Evolutionary conservation across 345 rosid species (phyloP).

Genomic region (Lepidium sativum): DNA sequence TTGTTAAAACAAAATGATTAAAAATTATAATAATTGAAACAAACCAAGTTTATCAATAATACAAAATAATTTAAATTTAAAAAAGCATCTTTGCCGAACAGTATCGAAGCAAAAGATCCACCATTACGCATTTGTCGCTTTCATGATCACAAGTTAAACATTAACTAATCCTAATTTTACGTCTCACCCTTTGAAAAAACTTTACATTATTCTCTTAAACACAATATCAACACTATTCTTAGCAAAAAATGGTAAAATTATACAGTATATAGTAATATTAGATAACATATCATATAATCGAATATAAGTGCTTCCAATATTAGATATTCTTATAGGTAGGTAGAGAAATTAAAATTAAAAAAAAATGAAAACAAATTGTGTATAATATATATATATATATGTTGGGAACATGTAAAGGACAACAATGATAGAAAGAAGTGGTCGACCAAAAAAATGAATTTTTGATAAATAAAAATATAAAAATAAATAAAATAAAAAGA

Average conservation of each 20-base stretch:
- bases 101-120: background rate
- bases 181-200: background rate
- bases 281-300: background rate
- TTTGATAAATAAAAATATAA: background rate
- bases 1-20: background rate
- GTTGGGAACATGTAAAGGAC: constrained; percentile 18
- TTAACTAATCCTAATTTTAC: background rate
- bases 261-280: background rate
- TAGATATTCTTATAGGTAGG: background rate
- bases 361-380: background rate
- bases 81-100: background rate
- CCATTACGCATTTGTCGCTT: constrained; percentile 1
- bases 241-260: background rate
- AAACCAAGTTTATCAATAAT: background rate
- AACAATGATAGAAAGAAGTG: constrained; percentile 20
- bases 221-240: background rate
- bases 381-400: background rate
- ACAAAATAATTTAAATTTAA: background rate
- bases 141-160: background rate
- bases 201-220: background rate
- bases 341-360: background rate
- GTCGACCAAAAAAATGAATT: constrained; percentile 6
- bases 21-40: background rate
- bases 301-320: background rate
- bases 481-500: background rate